These are phyloP conservation scores for Prunus salicina DNA, from an alignment of 306 rosid species.

Conservation along the genomic window DNA sequence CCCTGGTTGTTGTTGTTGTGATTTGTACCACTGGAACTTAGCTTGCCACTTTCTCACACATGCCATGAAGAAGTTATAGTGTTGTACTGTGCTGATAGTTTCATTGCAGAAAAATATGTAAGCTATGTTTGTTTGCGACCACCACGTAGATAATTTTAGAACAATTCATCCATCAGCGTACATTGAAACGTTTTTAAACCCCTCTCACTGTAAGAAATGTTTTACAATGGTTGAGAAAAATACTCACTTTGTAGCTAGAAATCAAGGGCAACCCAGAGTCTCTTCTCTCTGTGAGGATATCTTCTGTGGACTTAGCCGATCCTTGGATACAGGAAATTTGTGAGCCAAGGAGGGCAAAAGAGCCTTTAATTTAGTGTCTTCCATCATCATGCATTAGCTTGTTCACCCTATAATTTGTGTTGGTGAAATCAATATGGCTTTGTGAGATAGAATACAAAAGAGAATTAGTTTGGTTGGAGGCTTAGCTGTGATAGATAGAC, in stretches of 20 bases:
- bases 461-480: not conserved
- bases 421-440: not conserved
- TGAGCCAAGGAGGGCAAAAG: not conserved
- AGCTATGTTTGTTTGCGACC: not conserved
- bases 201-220: not conserved
- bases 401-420: not conserved
- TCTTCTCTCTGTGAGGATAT: not conserved
- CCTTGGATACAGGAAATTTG: not conserved
- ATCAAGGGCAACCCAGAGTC: not conserved
- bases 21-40: not conserved
- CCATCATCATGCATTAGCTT: not conserved
- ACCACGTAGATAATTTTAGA: not conserved
- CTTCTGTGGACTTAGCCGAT: not conserved
- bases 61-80: not conserved
- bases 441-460: not conserved
- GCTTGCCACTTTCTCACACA: not conserved
- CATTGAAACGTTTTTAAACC: not conserved
- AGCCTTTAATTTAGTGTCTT: not conserved
- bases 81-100: not conserved
- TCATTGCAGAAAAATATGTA: not conserved
- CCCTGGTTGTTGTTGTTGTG: not conserved
- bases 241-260: not conserved
- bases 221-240: not conserved
- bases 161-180: not conserved
- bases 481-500: not conserved